A percentile compares a stretch with the other conserved stretches of the same genome.
Evolutionary conservation across 169 alveolate genomes (phyloP).

Genomic region (Plasmodium gonderi): DNA sequence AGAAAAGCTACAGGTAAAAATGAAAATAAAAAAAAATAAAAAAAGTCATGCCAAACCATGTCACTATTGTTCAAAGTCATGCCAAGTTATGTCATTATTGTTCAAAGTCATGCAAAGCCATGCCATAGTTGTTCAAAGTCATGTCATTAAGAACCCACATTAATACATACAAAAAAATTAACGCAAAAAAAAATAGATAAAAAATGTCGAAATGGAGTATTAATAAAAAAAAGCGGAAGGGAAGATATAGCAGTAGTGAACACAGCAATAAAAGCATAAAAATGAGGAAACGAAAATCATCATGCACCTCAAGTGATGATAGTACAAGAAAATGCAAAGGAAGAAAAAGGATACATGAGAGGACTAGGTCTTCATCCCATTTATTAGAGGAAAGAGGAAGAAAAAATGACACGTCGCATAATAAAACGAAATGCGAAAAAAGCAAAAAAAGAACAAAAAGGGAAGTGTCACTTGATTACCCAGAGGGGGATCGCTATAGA

Average conservation of each 20-base stretch:
- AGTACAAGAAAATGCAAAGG: background rate
- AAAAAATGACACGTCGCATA: background rate
- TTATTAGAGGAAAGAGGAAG: background rate
- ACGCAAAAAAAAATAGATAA: background rate
- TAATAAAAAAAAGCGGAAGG: background rate
- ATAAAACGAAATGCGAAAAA: background rate
- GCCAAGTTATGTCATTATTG: too few relatives aligned
- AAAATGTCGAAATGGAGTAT: background rate
- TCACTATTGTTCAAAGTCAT: too few relatives aligned
- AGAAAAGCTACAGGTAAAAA: background rate
- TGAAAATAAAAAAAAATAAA: background rate
- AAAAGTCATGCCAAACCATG: too few relatives aligned
- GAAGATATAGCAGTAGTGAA: background rate
- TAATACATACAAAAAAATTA: background rate
- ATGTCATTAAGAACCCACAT: too few relatives aligned
- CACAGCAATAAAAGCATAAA: background rate
- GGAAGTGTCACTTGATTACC: background rate
- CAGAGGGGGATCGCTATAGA: background rate
- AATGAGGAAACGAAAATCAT: background rate
- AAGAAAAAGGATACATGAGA: background rate
- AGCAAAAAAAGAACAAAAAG: background rate
- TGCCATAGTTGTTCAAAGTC: too few relatives aligned
- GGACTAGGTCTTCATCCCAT: background rate
- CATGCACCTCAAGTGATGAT: slow-evolving; percentile 7
- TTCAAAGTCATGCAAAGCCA: too few relatives aligned